Evolutionary conservation across 1,139 yeast genomes (phyloP).

Genomic region (Nakaseomyces nivariensis): DNA sequence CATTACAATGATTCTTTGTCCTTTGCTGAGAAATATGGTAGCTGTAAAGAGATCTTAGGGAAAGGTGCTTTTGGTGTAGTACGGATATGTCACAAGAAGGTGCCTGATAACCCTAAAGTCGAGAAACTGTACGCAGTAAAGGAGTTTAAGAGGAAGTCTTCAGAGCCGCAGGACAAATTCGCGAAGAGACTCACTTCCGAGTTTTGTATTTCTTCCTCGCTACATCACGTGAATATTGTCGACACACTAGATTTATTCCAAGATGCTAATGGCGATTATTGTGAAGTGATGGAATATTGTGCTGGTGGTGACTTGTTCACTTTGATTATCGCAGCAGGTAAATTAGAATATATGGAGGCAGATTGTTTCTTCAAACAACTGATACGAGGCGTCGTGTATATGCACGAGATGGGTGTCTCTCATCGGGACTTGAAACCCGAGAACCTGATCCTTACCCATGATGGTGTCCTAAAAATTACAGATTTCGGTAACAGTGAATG

Average conservation of each 20-base stretch:
- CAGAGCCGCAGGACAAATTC: conserved; percentile 51
- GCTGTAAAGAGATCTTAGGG: conserved; percentile 70
- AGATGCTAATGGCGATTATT: conserved; percentile 86
- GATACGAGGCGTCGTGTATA: conserved; percentile 81
- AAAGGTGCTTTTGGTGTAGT: conserved; percentile 82
- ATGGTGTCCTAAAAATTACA: conserved; percentile 76
- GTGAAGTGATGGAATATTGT: conserved; percentile 95
- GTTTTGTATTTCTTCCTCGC: conserved; percentile 73
- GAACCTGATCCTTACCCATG: conserved; percentile 67
- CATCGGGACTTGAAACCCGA: conserved; percentile 96
- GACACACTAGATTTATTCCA: conserved; percentile 77
- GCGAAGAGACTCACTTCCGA: conserved; percentile 71
- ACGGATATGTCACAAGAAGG: conserved; percentile 48
- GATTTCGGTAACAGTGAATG: conserved; percentile 97
- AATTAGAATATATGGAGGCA: conserved; percentile 76
- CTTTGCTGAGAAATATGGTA: conserved; percentile 59
- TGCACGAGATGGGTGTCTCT: conserved; percentile 96
- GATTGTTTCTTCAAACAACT: conserved; percentile 93
- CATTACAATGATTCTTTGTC: conserved; percentile 18
- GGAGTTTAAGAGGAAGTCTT: conserved; percentile 52
- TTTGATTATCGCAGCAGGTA: conserved; percentile 73
- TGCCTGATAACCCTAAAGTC: conserved; percentile 22
- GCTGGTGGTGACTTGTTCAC: conserved; percentile 92
- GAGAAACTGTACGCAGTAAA: conserved; percentile 70
- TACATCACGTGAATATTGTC: conserved; percentile 72